phyloP scores from a whole-genome alignment of 495 filamentous ascomycete species.

The Parmelia sp. region DNA sequence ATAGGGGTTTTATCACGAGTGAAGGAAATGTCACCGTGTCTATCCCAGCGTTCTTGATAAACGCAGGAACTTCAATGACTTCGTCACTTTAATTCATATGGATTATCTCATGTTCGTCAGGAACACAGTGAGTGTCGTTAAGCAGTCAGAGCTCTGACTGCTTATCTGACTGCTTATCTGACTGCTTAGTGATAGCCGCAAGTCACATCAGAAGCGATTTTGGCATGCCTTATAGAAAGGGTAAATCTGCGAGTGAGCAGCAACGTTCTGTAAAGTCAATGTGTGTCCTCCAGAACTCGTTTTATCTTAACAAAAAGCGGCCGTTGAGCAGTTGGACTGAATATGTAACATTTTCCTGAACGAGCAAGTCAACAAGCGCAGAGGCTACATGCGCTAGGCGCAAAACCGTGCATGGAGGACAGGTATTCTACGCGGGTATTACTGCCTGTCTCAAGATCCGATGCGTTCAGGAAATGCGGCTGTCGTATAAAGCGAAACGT shows the following conservation, averaged over 20 bases:
- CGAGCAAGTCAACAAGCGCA: background rate
- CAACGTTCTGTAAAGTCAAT: background rate
- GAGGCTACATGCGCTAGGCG: constrained; percentile 2
- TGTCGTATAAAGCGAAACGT: background rate
- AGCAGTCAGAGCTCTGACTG: too few relatives aligned
- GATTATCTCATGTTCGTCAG: background rate
- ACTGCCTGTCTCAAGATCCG: background rate
- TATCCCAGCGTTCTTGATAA: background rate
- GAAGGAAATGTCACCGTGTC: background rate
- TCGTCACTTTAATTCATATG: background rate
- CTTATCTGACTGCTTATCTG: too few relatives aligned
- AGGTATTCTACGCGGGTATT: background rate
- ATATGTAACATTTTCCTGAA: background rate
- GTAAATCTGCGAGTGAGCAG: background rate
- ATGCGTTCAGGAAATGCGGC: background rate
- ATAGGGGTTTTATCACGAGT: background rate
- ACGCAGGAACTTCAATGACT: background rate
- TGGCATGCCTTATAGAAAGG: background rate
- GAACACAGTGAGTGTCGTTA: background rate
- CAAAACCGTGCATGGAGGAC: background rate
- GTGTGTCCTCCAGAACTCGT: background rate
- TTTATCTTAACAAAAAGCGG: background rate
- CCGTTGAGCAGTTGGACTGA: too few relatives aligned
- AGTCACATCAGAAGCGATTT: background rate
- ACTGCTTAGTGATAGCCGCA: too few relatives aligned